Base-by-base conservation (phyloP, 2,329 filamentous ascomycete species). In the Exserohilum rostratum region DNA sequence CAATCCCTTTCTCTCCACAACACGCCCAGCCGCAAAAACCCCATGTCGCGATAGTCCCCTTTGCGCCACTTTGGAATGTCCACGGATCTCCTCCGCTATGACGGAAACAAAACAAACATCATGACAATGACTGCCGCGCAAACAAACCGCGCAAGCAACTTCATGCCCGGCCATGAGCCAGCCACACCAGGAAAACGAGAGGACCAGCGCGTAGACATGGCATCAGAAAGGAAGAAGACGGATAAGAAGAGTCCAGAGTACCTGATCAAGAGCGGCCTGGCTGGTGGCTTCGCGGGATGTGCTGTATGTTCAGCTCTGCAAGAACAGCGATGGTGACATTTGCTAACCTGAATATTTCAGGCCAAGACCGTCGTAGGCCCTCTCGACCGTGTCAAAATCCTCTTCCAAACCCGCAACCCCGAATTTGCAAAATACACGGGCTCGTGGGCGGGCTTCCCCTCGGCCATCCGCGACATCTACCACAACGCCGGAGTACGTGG, bases 351-450 rank as follows among this genome's bases (percentile, higher is more conserved):
- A 22, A 34, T 13, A 48, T 35, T 54, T 46, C 66, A 96, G 92
- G 95, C 90, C 58, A 99, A 99, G 82, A 97, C 93, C 0, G 82
- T 96, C 6, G 96, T 99, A 33, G 95, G 92, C 20, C 95, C 95
- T 20, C 89, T 99, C 61, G 95, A 99, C 78, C 89, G 95, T 63
- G 95, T 99, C 69, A 99, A 99, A 79, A 99, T 99, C 71, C 89
- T 99, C 52, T 98, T 99, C 79, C 95, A 99, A 76, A 90, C 95
- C 47, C 91, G 90, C 70, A 97, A 95, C 69, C 95, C 95, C 3
- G 89, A 95, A 65, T 99, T 96, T 73, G 85, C 89, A 49, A 96
- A 96, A 78, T 99, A 98, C 73, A 87, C 91, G 1, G 90, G 92
- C 35, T 92, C 89, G 37, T 97, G 93, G 90, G 84, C 85, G 51